Conservation (phyloP, 306 rosid genomes). For the Medicago arabica region DNA sequence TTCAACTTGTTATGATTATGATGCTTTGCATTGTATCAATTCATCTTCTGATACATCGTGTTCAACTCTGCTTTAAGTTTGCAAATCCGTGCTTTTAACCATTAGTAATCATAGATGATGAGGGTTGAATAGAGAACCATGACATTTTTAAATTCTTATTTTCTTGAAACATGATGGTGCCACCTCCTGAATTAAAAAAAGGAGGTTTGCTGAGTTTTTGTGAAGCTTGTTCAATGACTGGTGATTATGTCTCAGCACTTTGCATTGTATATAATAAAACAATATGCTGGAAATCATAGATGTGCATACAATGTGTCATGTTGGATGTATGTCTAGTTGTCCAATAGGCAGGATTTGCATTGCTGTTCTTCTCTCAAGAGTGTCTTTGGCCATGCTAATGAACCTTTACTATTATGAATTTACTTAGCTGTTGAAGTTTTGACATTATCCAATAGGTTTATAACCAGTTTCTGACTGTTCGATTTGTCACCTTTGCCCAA, state of each 20-base stretch:
- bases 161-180: conserved; percentile 10
- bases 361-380: conserved; percentile 5
- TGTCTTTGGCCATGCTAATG: conserved; percentile 31
- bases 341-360: neutral
- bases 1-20: conserved; percentile 1
- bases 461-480: conserved; percentile 10
- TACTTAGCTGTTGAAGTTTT: conserved; percentile 16
- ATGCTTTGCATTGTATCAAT: neutral
- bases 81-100: neutral
- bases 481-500: conserved; percentile 15
- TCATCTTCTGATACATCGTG: conserved; percentile 8
- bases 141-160: conserved; percentile 19
- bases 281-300: conserved; percentile 17
- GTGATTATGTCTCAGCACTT: neutral
- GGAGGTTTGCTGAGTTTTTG: conserved; percentile 12
- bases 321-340: conserved; percentile 14
- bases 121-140: conserved; percentile 3
- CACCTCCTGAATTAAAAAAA: neutral
- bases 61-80: conserved; percentile 1
- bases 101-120: conserved; percentile 17
- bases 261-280: conserved; percentile 1
- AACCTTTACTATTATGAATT: conserved; percentile 10
- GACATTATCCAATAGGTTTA: neutral
- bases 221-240: neutral
- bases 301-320: conserved; percentile 16